Conservation (phyloP, 2,329 filamentous ascomycete genomes). For the Scorias spongiosa region DNA sequence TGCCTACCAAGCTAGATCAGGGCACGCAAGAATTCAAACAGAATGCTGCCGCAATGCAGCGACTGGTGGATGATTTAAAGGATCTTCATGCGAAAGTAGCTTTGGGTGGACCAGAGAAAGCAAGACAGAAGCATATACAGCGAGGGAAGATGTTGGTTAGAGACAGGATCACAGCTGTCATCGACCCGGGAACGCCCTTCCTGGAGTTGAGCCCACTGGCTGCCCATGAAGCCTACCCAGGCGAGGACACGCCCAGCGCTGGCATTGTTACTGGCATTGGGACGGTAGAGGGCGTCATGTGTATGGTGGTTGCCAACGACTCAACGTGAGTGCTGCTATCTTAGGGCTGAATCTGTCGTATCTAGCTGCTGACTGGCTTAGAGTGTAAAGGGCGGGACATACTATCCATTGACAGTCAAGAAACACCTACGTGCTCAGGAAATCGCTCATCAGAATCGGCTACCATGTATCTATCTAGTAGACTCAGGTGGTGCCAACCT, state of each 20-base stretch:
- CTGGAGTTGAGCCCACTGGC: conserved; percentile 88
- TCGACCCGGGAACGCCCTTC: conserved; percentile 82
- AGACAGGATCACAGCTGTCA: conserved; percentile 71
- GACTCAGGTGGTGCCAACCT: conserved; percentile 93
- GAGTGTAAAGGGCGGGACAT: conserved; percentile 81
- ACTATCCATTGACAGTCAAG: conserved; percentile 94
- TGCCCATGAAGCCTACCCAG: conserved; percentile 70
- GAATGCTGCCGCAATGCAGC: conserved; percentile 63
- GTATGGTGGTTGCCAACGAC: conserved; percentile 89
- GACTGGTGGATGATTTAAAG: conserved; percentile 53
- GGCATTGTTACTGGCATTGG: conserved; percentile 90
- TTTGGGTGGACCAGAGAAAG: conserved; percentile 68
- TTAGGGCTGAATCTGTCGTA: not conserved
- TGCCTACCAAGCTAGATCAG: conserved; percentile 63
- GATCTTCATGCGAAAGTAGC: conserved; percentile 46
- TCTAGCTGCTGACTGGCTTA: conserved; percentile 5
- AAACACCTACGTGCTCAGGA: conserved; percentile 90
- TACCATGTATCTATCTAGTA: conserved; percentile 84
- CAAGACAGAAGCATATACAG: conserved; percentile 71
- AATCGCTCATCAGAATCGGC: conserved; percentile 74
- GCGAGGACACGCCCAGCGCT: conserved; percentile 74
- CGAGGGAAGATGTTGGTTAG: conserved; percentile 89
- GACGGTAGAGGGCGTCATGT: conserved; percentile 76
- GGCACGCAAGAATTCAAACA: conserved; percentile 65
- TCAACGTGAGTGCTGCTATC: conserved; percentile 42